Conservation (phyloP, 148 eudicot genomes). For the Fagopyrum homotropicum region DNA sequence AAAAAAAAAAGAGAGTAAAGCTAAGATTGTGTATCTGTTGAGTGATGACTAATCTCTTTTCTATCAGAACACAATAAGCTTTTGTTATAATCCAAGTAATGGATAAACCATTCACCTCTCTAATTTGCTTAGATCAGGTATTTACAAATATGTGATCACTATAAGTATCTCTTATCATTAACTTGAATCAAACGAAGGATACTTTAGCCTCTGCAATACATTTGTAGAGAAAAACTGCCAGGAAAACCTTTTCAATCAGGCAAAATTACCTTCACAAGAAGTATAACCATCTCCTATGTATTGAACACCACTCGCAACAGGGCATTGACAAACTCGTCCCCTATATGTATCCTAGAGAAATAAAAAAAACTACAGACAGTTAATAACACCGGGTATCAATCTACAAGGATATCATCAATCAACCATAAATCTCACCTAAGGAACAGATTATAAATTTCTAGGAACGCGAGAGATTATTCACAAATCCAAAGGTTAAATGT, state of each 20-base stretch:
- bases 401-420: background rate
- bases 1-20: background rate
- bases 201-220: background rate
- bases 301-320: constrained; percentile 68
- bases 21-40: background rate
- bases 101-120: background rate
- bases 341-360: constrained; percentile 67
- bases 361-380: background rate
- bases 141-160: background rate
- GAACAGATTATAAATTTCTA: background rate
- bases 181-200: background rate
- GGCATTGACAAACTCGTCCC: constrained; percentile 90
- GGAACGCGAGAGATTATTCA: background rate
- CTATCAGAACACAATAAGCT: background rate
- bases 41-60: background rate
- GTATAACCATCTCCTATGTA: constrained; percentile 81
- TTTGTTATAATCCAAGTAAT: background rate
- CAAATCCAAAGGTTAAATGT: background rate
- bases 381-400: background rate
- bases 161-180: background rate
- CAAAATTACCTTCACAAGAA: constrained; percentile 55
- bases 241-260: background rate
- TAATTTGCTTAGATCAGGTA: background rate
- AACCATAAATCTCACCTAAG: background rate
- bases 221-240: background rate